Evolutionary conservation across 805 yeast species (phyloP), one percentile per base, ranked within the genome.

Genomic region (Teunomyces cretensis): DNA sequence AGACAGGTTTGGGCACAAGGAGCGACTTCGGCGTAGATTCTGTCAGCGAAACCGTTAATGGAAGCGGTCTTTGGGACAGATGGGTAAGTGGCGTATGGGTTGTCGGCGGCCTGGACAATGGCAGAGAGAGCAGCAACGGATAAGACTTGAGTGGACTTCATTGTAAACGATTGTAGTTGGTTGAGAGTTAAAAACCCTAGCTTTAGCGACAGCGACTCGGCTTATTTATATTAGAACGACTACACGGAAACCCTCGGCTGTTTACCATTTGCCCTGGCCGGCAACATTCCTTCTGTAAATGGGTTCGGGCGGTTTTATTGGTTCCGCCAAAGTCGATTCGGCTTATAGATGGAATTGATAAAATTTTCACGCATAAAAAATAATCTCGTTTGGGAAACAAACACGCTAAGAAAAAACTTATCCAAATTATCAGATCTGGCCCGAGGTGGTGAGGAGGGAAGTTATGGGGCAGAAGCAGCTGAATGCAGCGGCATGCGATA

Each of bases 41-140:
- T 73, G 54, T 75, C 79, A 15, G 79, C 78, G 46, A 75, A 75
- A 0, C 80, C 80, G 48, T 75, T 75, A 42, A 74, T 64, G 28
- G 70, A 53, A 28, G 79, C 79, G 15, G 78, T 71, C 47, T 74
- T 57, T 8, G 78, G 73, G 26, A 75, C 79, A 12, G 55, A 50
- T 14, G 80, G 80, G 50, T 71, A 74, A 7, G 78, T 72, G 38
- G 57, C 68, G 66, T 69, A 73, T n/a, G 45, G 45, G 50, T 71
- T 62, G 17, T 49, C 52, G 2, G 72, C 72, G 12, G 19, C 27
- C 26, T 40, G 22, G 36, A 27, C 47, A 6, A 53, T 58, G 16
- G 46, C 40, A 12, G 50, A 43, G 19, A 53, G 43, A 13, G 42
- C 24, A 44, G 51, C 39, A 26, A 45, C 31, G 15, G 43, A 31